Evolutionary conservation across 176 grass and related monocot genomes (phyloP).

Genomic region (Zoysia pacifica): DNA sequence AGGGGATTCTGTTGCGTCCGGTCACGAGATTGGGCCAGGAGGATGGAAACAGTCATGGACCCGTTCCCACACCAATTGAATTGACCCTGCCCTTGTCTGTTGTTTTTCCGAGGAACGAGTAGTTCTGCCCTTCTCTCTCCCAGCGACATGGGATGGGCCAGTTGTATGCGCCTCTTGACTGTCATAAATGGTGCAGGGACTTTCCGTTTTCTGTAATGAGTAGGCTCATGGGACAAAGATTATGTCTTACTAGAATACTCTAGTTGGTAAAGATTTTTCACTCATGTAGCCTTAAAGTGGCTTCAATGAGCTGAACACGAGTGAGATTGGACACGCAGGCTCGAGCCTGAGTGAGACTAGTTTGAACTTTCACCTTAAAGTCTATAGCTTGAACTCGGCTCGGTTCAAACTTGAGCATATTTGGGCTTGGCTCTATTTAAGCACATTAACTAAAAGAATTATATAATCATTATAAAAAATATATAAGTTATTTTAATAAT

Average conservation of each 20-base stretch:
- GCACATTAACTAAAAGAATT: too few relatives aligned
- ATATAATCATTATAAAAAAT: too few relatives aligned
- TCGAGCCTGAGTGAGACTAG: too few relatives aligned
- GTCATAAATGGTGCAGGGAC: slow-evolving; percentile 10
- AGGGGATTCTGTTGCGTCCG: neutral
- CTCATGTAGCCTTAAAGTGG: too few relatives aligned
- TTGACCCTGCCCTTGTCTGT: neutral
- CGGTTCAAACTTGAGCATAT: too few relatives aligned
- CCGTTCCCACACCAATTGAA: neutral
- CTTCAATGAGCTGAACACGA: too few relatives aligned
- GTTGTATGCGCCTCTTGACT: slow-evolving; percentile 18
- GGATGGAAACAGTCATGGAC: neutral
- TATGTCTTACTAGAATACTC: neutral
- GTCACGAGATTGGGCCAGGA: neutral
- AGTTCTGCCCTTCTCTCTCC: neutral
- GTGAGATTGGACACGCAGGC: too few relatives aligned
- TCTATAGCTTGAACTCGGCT: too few relatives aligned
- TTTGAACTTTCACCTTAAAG: too few relatives aligned
- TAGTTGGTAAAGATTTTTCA: neutral
- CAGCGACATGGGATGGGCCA: slow-evolving; percentile 24
- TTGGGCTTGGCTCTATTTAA: too few relatives aligned
- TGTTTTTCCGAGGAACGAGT: slow-evolving; percentile 8
- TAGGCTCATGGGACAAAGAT: slow-evolving; percentile 5
- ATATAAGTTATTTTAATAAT: too few relatives aligned
- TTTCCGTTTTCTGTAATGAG: slow-evolving; percentile 3